Percentiles rank a stretch among this genome's conserved stretches.
These are phyloP conservation scores for Phoenix dactylifera DNA, from an alignment of 176 grass and related monocot genomes.

Conservation along the genomic window DNA sequence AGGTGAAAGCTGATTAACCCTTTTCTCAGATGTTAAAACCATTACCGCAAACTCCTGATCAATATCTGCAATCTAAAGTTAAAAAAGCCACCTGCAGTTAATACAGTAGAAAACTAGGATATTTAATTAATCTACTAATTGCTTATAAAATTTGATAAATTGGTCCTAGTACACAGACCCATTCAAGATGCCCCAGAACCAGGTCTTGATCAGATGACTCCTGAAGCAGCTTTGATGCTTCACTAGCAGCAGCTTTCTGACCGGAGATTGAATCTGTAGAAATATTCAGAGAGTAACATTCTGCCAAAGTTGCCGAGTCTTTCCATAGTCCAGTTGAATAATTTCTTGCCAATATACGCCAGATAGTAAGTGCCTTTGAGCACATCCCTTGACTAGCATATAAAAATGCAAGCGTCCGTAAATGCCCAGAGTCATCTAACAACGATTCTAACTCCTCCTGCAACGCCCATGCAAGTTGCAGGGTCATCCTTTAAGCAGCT, in stretches of 20 bases:
- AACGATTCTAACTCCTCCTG: slow-evolving; percentile 92
- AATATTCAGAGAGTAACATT: slow-evolving; percentile 26
- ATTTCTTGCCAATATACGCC: slow-evolving; percentile 78
- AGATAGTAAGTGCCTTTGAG: slow-evolving; percentile 72
- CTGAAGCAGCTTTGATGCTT: slow-evolving; percentile 86
- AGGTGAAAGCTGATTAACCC: slow-evolving; percentile 66
- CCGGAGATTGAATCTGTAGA: slow-evolving; percentile 28
- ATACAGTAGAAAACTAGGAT: too few relatives aligned
- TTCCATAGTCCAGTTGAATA: slow-evolving; percentile 67
- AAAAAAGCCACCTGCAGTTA: too few relatives aligned
- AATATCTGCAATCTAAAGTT: slow-evolving; percentile 62
- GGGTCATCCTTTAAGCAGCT: slow-evolving; percentile 15
- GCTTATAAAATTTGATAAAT: too few relatives aligned
- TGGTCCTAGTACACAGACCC: slow-evolving; percentile 36
- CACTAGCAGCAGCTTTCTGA: slow-evolving; percentile 53
- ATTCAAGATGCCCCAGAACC: slow-evolving; percentile 91
- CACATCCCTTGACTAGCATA: slow-evolving; percentile 90
- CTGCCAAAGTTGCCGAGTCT: slow-evolving; percentile 28
- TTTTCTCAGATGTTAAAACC: slow-evolving; percentile 81
- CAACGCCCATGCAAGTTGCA: slow-evolving; percentile 28
- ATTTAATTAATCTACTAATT: too few relatives aligned
- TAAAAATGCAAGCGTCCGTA: slow-evolving; percentile 84
- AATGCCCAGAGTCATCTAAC: slow-evolving; percentile 81
- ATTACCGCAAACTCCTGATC: slow-evolving; percentile 67
- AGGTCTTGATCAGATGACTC: slow-evolving; percentile 76